Percentiles rank a stretch among this genome's conserved stretches.
These are phyloP conservation scores for Physcomitrium patens DNA, from an alignment of 225 moss, liverwort and hornwort species.

Conservation along the genomic window DNA sequence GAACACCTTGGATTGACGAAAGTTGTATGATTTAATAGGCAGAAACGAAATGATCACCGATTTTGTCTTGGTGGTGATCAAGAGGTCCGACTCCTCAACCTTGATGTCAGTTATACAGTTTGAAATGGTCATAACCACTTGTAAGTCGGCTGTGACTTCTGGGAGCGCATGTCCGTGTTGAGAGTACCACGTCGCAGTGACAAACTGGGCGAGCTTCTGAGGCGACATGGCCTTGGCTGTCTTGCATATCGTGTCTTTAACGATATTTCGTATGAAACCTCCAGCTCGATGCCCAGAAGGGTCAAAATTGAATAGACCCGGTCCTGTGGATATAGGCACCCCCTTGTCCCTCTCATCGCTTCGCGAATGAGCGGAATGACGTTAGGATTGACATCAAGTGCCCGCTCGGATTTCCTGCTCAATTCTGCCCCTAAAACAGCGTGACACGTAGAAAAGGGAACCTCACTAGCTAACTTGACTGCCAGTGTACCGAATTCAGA, in stretches of 20 bases:
- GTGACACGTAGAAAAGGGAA: background rate
- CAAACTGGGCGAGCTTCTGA: constrained; percentile 28
- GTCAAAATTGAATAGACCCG: constrained; percentile 30
- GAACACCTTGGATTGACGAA: background rate
- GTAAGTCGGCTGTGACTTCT: background rate
- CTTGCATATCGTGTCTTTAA: constrained; percentile 25
- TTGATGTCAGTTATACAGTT: constrained; percentile 2
- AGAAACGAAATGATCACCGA: constrained; percentile 10
- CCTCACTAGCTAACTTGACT: background rate
- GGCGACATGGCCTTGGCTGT: constrained; percentile 29
- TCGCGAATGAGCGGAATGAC: constrained; percentile 13
- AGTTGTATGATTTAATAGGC: background rate
- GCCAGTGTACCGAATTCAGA: background rate
- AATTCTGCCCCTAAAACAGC: background rate
- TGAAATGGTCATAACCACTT: background rate
- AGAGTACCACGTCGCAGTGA: constrained; percentile 27
- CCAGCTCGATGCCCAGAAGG: constrained; percentile 27
- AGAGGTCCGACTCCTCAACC: constrained; percentile 8
- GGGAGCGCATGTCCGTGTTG: constrained; percentile 16
- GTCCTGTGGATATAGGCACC: constrained; percentile 2
- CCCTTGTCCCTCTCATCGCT: background rate
- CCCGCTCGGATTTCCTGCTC: background rate
- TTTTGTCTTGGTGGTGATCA: constrained; percentile 21
- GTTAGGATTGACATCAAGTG: background rate
- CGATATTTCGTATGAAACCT: constrained; percentile 27